These are phyloP conservation scores for Paraglomus occultum DNA, from an alignment of 192 early-diverging fungal genomes.

Conservation along the genomic window DNA sequence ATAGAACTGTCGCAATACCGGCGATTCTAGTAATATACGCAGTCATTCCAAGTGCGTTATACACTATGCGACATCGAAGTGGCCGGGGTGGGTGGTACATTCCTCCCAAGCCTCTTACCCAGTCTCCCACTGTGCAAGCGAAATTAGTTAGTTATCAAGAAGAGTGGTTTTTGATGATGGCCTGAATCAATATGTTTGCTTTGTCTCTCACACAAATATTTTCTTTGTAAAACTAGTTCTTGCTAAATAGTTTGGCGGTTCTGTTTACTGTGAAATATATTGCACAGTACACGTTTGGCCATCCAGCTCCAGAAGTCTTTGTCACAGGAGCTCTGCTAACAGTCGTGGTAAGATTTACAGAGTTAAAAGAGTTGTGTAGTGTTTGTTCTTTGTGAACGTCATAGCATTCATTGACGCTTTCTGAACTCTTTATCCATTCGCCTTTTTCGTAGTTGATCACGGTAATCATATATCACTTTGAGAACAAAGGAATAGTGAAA, in stretches of 20 bases:
- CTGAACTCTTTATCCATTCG: not conserved
- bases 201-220: not conserved
- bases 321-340: conserved; percentile 29
- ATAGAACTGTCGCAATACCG: conserved; percentile 25
- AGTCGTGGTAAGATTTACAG: conserved; percentile 16
- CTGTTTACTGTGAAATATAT: conserved; percentile 29
- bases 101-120: conserved; percentile 19
- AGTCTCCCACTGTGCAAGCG: conserved; percentile 24
- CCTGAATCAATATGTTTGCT: not conserved
- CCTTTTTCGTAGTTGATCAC: conserved; percentile 17
- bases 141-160: conserved; percentile 23
- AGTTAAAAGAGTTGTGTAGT: not conserved
- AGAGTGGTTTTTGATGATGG: not conserved
- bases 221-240: not conserved
- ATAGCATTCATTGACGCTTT: not conserved
- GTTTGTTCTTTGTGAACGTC: too few species aligned
- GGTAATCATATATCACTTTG: conserved; percentile 28
- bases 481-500: conserved; percentile 26
- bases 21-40: conserved; percentile 29
- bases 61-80: conserved; percentile 21
- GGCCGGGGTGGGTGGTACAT: conserved; percentile 28
- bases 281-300: conserved; percentile 28
- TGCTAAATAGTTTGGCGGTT: conserved; percentile 27
- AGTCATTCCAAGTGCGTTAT: conserved; percentile 18
- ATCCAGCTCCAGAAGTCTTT: conserved; percentile 24